Base-by-base conservation (phyloP, 2,329 filamentous ascomycete genomes). In the Metarhizium brunneum region DNA sequence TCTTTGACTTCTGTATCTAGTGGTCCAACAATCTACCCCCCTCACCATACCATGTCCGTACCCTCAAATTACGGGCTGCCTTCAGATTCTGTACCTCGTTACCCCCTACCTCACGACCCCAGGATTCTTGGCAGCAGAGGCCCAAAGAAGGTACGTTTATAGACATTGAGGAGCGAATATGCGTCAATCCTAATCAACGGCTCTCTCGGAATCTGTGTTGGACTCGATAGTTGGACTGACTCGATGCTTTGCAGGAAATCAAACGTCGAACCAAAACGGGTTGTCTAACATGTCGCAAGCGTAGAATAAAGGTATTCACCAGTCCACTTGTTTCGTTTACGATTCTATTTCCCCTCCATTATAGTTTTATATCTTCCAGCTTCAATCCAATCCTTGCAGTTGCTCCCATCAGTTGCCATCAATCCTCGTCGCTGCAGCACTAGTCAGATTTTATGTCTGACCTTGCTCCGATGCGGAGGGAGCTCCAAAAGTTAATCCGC, bases 251-350 rank as follows among this genome's bases (percentile, higher is more conserved):
- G 30, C 66, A 84, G 81, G 81, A 84, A 66, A 84, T 84, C 64
- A 84, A 83, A 67, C 76, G 81, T 58, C 77, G 81, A 62, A 84
- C 81, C 50, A 84, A 84, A 67, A 84, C 81, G 1, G 81, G 81
- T n/a, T 84, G 81, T 61, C 68, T 84, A 66, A 84, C 81, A 48
- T 84, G 81, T 68, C 78, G 81, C 56, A 83, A 82, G 64, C 76
- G 81, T 62, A 74, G 81, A 62, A 83, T 84, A 66, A 84, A 84
- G 80, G 81, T 83, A 69, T 66, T 79, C 56, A 57, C 56, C 55
- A 49, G 16, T 47, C 43, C 48, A 42, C 29, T 35, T 48, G 11
- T 48, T 20, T 48, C 25, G 20, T 14, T 30, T 16, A 29, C 11
- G 14, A 10, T 48, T 30, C 45, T 29, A n/a, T 16, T 48, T n/a